phyloP scores from a whole-genome alignment of 768 basidiomycete species.

The Cystobasidium tubakii region DNA sequence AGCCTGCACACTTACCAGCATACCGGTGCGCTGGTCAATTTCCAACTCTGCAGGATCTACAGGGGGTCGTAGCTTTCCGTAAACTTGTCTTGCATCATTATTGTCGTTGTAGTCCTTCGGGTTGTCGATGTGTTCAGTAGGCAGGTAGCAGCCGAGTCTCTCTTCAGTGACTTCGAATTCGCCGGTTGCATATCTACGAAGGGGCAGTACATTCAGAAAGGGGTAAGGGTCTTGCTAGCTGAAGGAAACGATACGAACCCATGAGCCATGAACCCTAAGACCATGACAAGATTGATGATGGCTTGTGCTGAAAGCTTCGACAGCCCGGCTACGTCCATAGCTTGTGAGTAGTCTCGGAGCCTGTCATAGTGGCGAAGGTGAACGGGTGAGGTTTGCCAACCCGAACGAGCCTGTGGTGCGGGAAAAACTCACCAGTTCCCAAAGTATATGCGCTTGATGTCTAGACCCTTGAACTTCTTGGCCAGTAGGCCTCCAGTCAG shows the following conservation, averaged over 20 bases:
- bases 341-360: slow-evolving; percentile 77
- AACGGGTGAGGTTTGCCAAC: no score
- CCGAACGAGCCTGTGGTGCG: not conserved
- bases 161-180: slow-evolving; percentile 53
- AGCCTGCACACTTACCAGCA: slow-evolving; percentile 60
- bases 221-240: no score
- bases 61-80: slow-evolving; percentile 70
- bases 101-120: slow-evolving; percentile 46
- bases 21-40: slow-evolving; percentile 74
- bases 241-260: slow-evolving; percentile 36
- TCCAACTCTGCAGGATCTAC: slow-evolving; percentile 79
- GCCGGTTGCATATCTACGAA: slow-evolving; percentile 55
- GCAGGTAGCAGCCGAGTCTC: slow-evolving; percentile 52
- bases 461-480: slow-evolving; percentile 49
- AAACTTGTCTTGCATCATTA: slow-evolving; percentile 66
- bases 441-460: slow-evolving; percentile 51
- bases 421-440: slow-evolving; percentile 45
- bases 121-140: slow-evolving; percentile 53
- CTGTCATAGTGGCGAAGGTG: slow-evolving; percentile 55
- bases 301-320: slow-evolving; percentile 55
- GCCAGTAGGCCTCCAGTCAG: slow-evolving; percentile 42
- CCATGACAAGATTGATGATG: slow-evolving; percentile 82
- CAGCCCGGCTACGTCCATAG: slow-evolving; percentile 49
- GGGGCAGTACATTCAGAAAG: not conserved
- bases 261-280: slow-evolving; percentile 74